phyloP scores from a whole-genome alignment of 805 yeast species.

The Spathaspora gorwiae region DNA sequence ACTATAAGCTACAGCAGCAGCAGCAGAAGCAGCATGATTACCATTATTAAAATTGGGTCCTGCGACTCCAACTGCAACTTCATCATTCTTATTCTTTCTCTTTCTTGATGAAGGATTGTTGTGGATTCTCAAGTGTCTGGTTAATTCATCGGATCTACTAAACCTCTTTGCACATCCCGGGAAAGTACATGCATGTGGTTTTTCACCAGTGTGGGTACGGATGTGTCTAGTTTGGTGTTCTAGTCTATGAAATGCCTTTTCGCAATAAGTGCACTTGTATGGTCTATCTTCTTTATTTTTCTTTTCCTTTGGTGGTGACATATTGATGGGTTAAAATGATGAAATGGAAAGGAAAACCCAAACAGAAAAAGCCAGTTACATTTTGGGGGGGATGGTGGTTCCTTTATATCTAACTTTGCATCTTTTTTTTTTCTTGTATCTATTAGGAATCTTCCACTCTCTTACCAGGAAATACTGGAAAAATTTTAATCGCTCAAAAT shows the following conservation, averaged over 20 bases:
- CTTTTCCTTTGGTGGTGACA: constrained; percentile 8
- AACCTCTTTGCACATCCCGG: constrained; percentile 83
- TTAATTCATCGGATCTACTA: constrained; percentile 77
- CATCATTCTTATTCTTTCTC: constrained; percentile 24
- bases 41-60: neutral
- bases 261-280: constrained; percentile 79
- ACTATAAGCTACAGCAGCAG: neutral
- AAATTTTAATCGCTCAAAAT: too few species aligned
- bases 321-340: neutral
- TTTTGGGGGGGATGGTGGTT: neutral
- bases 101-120: constrained; percentile 49
- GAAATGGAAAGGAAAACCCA: neutral
- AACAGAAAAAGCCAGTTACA: too few species aligned
- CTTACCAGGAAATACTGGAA: neutral
- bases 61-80: neutral
- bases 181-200: constrained; percentile 79
- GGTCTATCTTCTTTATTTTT: constrained; percentile 49
- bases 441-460: neutral
- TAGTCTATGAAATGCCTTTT: constrained; percentile 78
- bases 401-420: neutral
- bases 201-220: constrained; percentile 90
- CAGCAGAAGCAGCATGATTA: neutral
- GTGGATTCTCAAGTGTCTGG: constrained; percentile 82
- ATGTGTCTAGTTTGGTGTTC: constrained; percentile 92
- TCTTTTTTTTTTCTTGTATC: too few species aligned